Conservation (phyloP, 2,329 filamentous ascomycete genomes). For the Alternaria longipes region DNA sequence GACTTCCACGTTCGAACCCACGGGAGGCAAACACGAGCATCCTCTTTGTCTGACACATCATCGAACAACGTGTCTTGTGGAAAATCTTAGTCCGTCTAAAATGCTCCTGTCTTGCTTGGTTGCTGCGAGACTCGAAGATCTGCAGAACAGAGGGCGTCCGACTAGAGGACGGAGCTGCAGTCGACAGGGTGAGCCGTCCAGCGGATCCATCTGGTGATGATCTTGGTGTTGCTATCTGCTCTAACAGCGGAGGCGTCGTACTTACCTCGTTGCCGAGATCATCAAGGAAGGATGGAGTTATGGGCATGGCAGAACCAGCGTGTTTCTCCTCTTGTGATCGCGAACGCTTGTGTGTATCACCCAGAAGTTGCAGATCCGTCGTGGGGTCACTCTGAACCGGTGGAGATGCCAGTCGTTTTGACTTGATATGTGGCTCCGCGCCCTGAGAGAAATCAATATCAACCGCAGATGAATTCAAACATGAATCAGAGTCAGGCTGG, state of each 20-base stretch:
- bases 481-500: not conserved
- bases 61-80: slow-evolving; percentile 17
- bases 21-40: slow-evolving; percentile 25
- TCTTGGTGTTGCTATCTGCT: not conserved
- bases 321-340: not conserved
- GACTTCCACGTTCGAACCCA: slow-evolving; percentile 21
- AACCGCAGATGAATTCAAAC: not conserved
- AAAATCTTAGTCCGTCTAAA: slow-evolving; percentile 9
- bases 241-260: not conserved
- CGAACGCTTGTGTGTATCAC: not conserved
- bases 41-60: slow-evolving; percentile 3
- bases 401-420: not conserved
- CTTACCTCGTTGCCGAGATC: not conserved
- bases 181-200: not conserved
- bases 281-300: not conserved
- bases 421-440: not conserved
- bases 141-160: not conserved
- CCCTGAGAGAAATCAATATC: not conserved
- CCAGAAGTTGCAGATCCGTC: not conserved
- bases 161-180: not conserved
- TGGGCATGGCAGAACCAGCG: not conserved
- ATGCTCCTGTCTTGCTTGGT: not conserved
- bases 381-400: not conserved
- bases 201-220: not conserved
- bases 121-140: not conserved